These are phyloP conservation scores for Lipomyces yarrowii DNA, from an alignment of 1,139 yeast species.

Conservation along the genomic window DNA sequence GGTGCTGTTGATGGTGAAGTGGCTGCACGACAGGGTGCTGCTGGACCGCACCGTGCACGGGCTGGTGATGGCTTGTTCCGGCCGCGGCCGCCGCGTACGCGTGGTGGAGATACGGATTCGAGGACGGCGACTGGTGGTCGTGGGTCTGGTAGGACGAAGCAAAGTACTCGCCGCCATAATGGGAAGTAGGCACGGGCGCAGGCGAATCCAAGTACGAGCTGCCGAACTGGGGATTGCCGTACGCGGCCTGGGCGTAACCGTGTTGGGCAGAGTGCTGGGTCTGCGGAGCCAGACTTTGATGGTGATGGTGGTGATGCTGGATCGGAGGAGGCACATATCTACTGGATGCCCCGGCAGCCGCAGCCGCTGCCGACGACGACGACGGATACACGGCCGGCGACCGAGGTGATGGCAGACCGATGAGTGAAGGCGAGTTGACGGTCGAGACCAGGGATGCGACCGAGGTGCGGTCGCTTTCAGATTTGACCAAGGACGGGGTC, in stretches of 20 bases:
- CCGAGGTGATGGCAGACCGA: constrained; percentile 31
- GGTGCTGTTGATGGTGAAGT: constrained; percentile 11
- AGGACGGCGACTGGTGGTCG: constrained; percentile 9
- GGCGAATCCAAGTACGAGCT: constrained; percentile 5
- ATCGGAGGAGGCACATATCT: background rate
- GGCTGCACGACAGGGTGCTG: constrained; percentile 1
- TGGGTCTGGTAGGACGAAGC: constrained; percentile 11
- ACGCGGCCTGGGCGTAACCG: constrained; percentile 28
- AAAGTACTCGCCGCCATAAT: constrained; percentile 6
- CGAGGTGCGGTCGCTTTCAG: constrained; percentile 30
- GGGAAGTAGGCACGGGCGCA: background rate
- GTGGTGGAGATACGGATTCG: constrained; percentile 18
- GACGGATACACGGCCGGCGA: constrained; percentile 22
- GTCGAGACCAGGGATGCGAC: constrained; percentile 30
- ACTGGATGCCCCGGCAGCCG: background rate
- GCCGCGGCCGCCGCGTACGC: constrained; percentile 27
- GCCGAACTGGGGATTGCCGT: constrained; percentile 4
- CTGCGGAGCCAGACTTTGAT: constrained; percentile 8
- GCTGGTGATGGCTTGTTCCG: constrained; percentile 12
- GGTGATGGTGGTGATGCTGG: background rate
- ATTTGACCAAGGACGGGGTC: constrained; percentile 27
- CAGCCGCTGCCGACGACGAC: background rate
- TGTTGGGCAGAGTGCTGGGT: constrained; percentile 10
- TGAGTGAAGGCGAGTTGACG: constrained; percentile 27
- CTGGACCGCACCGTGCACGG: constrained; percentile 9